Base-by-base conservation (phyloP, 2,329 filamentous ascomycete genomes). In the Fusarium cicatricum region DNA sequence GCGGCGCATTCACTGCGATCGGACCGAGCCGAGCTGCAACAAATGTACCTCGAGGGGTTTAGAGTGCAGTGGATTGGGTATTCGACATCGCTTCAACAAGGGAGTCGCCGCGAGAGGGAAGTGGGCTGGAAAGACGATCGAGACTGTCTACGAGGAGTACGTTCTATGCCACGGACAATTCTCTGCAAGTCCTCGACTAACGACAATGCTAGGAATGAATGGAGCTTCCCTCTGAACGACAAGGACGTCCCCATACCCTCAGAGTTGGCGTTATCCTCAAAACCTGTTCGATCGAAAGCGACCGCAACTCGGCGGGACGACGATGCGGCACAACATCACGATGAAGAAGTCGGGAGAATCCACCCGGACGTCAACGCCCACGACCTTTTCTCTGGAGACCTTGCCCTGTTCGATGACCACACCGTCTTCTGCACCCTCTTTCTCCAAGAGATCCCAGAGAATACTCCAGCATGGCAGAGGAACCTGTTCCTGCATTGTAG, bases 91-190 rank as follows among this genome's bases (percentile, higher is more conserved):
- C 1, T 69, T 69, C 23, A 69, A 69, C 38, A 56, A 69, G 45
- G 66, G 66, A 7, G 60, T 69, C 14, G 66, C 66, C 3, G 57
- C 66, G 1, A 41, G 66, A 16, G 66, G 66, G 1, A 69, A 67
- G 28, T 69, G 66, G 66, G 64, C 52, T 6, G 66, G 66, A 1
- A 69, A 66, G 50, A 67, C 62, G 2, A 69, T 69, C 29, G 64
- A 69, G 1, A 51, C 28, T 1, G 50, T 69, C 2, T 69, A 67
- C 11, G 23, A 65, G 11, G 64, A 63, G 66, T 69, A 17, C 28
- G 48, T 29, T 0, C 3, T 12, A 0, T 2, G 10, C 11, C 6
- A 1, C 0, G 0, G 2, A 1, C 0, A 5, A 2, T 9, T 4
- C 28, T 15, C 14, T 4, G 5, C 4, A 23, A 5, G 28, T 4